Evolutionary conservation across 2,329 filamentous ascomycete species (phyloP).

Genomic region (Coniochaeta ligniaria): DNA sequence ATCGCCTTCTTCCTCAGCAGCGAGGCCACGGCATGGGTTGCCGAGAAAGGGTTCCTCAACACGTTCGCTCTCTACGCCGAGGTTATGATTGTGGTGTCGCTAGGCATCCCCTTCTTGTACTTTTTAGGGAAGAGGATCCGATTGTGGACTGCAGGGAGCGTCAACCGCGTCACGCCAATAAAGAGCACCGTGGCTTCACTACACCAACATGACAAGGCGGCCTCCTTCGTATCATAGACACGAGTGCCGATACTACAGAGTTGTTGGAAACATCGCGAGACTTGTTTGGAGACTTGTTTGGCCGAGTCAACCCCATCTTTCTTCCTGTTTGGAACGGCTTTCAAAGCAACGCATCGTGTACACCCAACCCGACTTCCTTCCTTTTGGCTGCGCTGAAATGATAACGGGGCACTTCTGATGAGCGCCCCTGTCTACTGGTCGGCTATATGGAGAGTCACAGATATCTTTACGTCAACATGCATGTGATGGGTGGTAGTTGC

Average conservation of each 20-base stretch:
- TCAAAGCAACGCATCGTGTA: too few relatives aligned
- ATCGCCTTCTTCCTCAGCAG: conserved; percentile 21
- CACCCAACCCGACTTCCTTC: too few relatives aligned
- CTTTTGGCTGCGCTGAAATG: too few relatives aligned
- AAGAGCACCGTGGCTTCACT: neutral
- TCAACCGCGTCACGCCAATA: conserved; percentile 5
- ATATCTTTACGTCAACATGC: neutral
- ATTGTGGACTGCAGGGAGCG: conserved; percentile 19
- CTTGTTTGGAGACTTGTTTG: too few relatives aligned
- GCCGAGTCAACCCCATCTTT: neutral
- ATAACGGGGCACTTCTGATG: neutral
- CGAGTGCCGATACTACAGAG: neutral
- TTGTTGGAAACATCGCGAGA: neutral
- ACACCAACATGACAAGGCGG: neutral
- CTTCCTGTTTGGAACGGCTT: neutral
- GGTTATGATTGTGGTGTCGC: conserved; percentile 19
- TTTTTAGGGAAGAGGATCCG: conserved; percentile 18
- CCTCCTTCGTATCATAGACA: neutral
- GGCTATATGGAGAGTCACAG: neutral
- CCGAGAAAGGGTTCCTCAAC: conserved; percentile 16
- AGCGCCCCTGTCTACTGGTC: neutral
- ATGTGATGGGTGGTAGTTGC: neutral
- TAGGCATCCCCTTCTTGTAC: conserved; percentile 18
- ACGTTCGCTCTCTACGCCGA: conserved; percentile 23
- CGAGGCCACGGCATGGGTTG: conserved; percentile 18